Conservation (phyloP, 177 flowering plant genomes). For the Tripterygium wilfordii region DNA sequence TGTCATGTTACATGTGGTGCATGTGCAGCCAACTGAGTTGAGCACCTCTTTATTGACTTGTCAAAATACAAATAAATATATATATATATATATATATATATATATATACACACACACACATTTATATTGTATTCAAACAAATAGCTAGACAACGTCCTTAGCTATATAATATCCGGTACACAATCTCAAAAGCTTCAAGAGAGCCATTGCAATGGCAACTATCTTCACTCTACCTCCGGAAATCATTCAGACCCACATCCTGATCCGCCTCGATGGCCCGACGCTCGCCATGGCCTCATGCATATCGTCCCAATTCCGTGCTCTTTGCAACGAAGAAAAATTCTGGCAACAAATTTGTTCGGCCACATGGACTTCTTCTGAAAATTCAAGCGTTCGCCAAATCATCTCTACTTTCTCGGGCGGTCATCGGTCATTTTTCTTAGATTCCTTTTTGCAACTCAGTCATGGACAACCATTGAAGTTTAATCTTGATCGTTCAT, state of each 20-base stretch:
- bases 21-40: too few relatives aligned
- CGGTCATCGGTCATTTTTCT: conserved; percentile 63
- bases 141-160: too few relatives aligned
- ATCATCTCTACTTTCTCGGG: conserved; percentile 46
- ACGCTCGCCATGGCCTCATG: conserved; percentile 50
- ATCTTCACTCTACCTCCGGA: conserved; percentile 54
- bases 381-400: conserved; percentile 26
- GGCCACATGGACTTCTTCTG: conserved; percentile 63
- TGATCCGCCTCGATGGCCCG: conserved; percentile 70
- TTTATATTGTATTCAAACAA: too few relatives aligned
- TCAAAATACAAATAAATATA: too few relatives aligned
- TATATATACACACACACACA: too few relatives aligned
- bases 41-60: too few relatives aligned
- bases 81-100: too few relatives aligned
- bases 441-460: conserved; percentile 53
- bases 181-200: too few relatives aligned
- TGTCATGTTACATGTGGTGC: too few relatives aligned
- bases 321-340: conserved; percentile 30
- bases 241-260: conserved; percentile 53
- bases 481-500: not conserved
- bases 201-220: too few relatives aligned
- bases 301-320: conserved; percentile 37
- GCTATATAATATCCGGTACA: too few relatives aligned
- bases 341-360: conserved; percentile 58
- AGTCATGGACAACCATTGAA: not conserved